Evolutionary conservation across 371 early-diverging fungal genomes (phyloP), one percentile per base, ranked within the genome.

Genomic region (Mortierella sp.): DNA sequence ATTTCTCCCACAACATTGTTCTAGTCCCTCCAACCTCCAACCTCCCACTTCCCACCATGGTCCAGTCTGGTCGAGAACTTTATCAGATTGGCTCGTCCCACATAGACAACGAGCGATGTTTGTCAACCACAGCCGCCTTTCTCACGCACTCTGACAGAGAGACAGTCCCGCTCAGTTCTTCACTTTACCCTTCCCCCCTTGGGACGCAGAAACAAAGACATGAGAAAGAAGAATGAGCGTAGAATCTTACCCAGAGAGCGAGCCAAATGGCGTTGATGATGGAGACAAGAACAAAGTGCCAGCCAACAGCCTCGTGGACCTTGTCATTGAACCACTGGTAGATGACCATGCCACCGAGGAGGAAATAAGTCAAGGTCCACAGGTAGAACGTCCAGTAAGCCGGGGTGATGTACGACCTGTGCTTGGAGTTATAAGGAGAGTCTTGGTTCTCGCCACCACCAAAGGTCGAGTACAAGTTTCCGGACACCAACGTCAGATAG

Each of bases 261-360:
- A 86, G 81, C 89, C 90, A 90, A 48, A 82, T 68, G 55, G 87
- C 78, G 51, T 84, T 86, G 49, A 89, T 70, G 59, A 91, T 43
- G 41, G 83, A 82, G 39, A 88, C 85, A 41, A 86, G 43, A 59
- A 88, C 87, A 80, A 91, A 91, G 80, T 88, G 89, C 86, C 87
- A 86, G 61, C 88, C 87, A 66, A 89, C 84, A 65, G 85, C 90
- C 52, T 88, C 80, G 54, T 84, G 84, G 62, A 88, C 87, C 58
- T 81, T 84, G 21, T 87, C 89, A 54, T 84, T 84, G 79, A 89
- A 86, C 83, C 85, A 89, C 73, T 88, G 89, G 62, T 84, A 88
- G 58, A 86, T 76, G 24, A 71, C 79, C 60, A 88, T 85, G 47
- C 90, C 92, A 58, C 86, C 84, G 42, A 92, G 81, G 27, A 90